Evolutionary conservation across 164 flowering plant genomes (phyloP).

Genomic region (Houttuynia cordata): DNA sequence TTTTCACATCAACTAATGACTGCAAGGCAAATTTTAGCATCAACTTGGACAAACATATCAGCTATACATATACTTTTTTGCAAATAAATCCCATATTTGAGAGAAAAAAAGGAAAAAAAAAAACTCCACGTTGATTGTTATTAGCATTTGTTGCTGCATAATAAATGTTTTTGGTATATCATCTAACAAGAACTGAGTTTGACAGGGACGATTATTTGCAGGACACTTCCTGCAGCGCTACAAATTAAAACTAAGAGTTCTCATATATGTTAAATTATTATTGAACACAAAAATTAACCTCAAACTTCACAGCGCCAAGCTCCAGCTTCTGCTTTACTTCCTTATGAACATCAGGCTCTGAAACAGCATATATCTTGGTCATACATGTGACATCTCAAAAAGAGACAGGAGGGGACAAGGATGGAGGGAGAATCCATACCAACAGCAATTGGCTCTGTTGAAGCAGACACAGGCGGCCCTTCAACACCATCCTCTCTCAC

Average conservation of each 20-base stretch:
- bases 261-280: no score
- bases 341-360: conserved; percentile 88
- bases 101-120: no score
- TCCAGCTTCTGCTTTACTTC: conserved; percentile 97
- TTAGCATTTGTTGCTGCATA: no score
- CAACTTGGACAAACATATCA: no score
- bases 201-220: no score
- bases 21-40: no score
- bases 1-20: neutral
- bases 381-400: neutral
- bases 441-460: conserved; percentile 89
- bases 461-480: conserved; percentile 91
- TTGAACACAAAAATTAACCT: conserved; percentile 29
- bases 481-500: conserved; percentile 91
- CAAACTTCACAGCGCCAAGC: conserved; percentile 85
- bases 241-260: neutral
- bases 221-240: neutral
- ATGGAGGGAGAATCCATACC: conserved; percentile 26
- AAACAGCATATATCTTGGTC: conserved; percentile 10
- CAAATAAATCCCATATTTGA: no score
- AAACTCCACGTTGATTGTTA: no score
- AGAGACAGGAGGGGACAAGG: neutral
- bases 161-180: no score
- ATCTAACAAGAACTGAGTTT: no score
- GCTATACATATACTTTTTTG: no score